Evolutionary conservation across 768 basidiomycete species (phyloP), one percentile per base, ranked within the genome.

Genomic region (Leccinum sublutescens): DNA sequence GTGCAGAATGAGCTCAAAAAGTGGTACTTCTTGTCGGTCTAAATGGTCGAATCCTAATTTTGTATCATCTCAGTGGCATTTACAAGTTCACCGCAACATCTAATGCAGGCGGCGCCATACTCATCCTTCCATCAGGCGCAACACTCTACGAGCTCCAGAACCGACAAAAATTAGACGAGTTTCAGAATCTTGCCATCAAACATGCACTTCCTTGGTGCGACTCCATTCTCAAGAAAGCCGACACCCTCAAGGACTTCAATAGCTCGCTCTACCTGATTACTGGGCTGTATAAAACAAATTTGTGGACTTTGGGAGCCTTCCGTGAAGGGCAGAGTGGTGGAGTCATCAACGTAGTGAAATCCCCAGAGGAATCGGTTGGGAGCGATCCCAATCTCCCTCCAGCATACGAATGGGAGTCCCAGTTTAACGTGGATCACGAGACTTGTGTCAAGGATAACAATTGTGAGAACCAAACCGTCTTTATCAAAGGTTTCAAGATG

Each of bases 401-500:
- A 23, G 14, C n/a, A 17, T 60, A 56, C 36, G 12, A 17, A 7
- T 60, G 50, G 43, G 5, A 4, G 1, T 17, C 33, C 10, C 15
- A 9, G 31, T 45, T 52, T 5, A 1, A 34, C 4, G 11, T 31
- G 10, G 19, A 53, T 33, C 23, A 1, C 7, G 47, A 34, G 9
- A 7, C 43, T 1, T 27, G 52, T 29, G 19, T 33, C 15, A 27
- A 9, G 3, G 34, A 33, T 10, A 51, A 47, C 19, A 3, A 27
- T 3, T 12, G 38, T 1, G 53, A 58, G 25, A 64, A 64, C 27
- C 63, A 64, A 51, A 62, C 60, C 3, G 15, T 64, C 17, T 14
- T 64, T n/a, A 49, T 64, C n/a, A 48, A 40, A 25, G 61, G 63
- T 1, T 62, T 64, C 53, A 55, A 49, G 34, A 49, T 62, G 4